A percentile compares a stretch with the other conserved stretches of the same genome.
Evolutionary conservation across 1,284 basidiomycete species (phyloP).

Genomic region (Boletus semigastroideus): DNA sequence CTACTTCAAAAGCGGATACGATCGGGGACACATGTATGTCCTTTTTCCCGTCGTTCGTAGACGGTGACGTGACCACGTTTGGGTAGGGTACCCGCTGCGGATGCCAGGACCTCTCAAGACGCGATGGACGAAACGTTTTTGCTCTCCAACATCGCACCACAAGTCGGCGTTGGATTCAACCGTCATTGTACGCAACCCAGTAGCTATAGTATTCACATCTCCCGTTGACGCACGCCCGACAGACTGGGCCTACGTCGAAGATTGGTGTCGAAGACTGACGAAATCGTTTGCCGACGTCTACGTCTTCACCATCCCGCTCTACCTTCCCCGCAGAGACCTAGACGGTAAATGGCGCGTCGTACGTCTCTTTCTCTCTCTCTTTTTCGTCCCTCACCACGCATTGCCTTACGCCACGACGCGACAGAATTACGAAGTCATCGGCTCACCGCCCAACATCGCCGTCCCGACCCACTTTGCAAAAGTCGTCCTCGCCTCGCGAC

Average conservation of each 20-base stretch:
- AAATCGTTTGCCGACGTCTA: constrained; percentile 89
- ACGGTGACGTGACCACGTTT: background rate
- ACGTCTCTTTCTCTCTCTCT: constrained; percentile 35
- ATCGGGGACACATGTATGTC: constrained; percentile 92
- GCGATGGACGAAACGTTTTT: constrained; percentile 99
- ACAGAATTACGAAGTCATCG: constrained; percentile 92
- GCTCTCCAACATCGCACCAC: constrained; percentile 95
- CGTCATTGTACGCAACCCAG: constrained; percentile 75
- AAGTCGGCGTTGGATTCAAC: constrained; percentile 98
- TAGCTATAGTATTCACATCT: no score
- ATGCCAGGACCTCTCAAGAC: constrained; percentile 86
- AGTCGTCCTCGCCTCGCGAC: constrained; percentile 81
- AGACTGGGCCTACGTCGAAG: constrained; percentile 98
- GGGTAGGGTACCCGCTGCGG: constrained; percentile 91
- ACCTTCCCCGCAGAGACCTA: constrained; percentile 79
- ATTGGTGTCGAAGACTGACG: constrained; percentile 92
- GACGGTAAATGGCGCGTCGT: constrained; percentile 97
- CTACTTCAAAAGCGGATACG: constrained; percentile 94
- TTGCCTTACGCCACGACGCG: background rate
- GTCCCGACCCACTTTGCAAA: constrained; percentile 99
- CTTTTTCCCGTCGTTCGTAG: background rate
- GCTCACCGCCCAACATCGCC: constrained; percentile 82
- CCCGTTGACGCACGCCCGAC: background rate
- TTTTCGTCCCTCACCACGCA: background rate
- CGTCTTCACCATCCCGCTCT: constrained; percentile 97